Percentiles rank a stretch among this genome's conserved stretches.
Evolutionary conservation across 371 early-diverging fungal species (phyloP).

Genomic region (Rhizopus arrhizus): DNA sequence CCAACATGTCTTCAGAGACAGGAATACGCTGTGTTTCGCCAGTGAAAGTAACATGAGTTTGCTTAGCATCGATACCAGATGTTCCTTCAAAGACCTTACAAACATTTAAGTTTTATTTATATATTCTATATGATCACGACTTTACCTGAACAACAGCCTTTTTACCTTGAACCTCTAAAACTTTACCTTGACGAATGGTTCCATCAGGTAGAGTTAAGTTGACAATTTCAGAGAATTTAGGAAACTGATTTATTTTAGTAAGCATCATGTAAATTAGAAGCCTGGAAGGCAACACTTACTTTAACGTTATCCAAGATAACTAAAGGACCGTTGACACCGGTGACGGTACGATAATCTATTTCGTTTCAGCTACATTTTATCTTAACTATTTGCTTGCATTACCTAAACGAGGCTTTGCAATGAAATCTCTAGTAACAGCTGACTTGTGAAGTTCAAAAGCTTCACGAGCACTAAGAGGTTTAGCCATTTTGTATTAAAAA

Average conservation of each 20-base stretch:
- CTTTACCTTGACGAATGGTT: conserved; percentile 95
- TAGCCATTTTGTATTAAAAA: conserved; percentile 31
- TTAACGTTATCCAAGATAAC: conserved; percentile 99
- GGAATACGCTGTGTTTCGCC: conserved; percentile 98
- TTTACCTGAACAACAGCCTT: conserved; percentile 96
- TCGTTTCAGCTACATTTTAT: conserved; percentile 10
- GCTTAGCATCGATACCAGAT: conserved; percentile 97
- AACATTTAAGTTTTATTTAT: neutral
- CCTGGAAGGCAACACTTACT: conserved; percentile 44
- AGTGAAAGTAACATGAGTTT: conserved; percentile 97
- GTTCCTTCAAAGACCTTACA: conserved; percentile 99
- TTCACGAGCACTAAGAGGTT: conserved; percentile 54
- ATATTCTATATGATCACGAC: conserved; percentile 7
- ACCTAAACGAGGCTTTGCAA: conserved; percentile 89
- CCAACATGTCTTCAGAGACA: conserved; percentile 99
- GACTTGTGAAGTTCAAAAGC: conserved; percentile 73
- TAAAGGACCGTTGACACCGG: conserved; percentile 99
- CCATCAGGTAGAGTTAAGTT: conserved; percentile 98
- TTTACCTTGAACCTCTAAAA: conserved; percentile 98
- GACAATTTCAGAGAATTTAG: conserved; percentile 99
- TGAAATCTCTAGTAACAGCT: conserved; percentile 89
- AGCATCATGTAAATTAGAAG: too few relatives aligned
- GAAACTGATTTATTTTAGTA: conserved; percentile 62
- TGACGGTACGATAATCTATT: conserved; percentile 97
- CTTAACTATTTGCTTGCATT: conserved; percentile 7